These are phyloP conservation scores for Pleurotus giganteus DNA, from an alignment of 768 basidiomycete genomes.

Conservation along the genomic window DNA sequence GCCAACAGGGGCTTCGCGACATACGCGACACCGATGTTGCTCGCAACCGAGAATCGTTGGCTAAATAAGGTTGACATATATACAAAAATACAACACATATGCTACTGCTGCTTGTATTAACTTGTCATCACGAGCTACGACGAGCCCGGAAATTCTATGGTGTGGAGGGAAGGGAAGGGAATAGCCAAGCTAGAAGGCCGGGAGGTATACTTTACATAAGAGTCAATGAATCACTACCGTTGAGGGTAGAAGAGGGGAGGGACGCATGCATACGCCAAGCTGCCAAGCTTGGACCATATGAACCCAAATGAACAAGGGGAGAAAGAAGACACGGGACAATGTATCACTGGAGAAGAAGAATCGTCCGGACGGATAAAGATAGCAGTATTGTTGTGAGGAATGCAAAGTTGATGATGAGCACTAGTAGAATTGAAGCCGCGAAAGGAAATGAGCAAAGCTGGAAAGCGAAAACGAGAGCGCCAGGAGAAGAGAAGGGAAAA, in stretches of 20 bases:
- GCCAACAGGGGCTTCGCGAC: no score
- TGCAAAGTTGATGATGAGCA: not conserved
- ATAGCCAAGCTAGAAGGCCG: no score
- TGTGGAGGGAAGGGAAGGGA: not conserved
- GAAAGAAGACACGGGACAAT: no score
- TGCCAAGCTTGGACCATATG: no score
- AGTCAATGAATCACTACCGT: no score
- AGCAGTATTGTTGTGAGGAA: not conserved
- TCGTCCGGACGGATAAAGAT: slow-evolving; percentile 7
- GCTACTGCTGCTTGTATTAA: not conserved
- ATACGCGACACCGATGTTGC: no score
- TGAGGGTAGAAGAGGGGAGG: no score
- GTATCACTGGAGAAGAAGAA: not conserved
- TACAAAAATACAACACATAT: slow-evolving; percentile 1
- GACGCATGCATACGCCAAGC: no score
- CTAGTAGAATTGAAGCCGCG: not conserved
- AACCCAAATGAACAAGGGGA: not conserved
- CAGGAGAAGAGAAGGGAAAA: not conserved
- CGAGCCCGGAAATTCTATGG: not conserved
- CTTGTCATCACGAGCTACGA: not conserved
- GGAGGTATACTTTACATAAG: no score
- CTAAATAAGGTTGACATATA: not conserved
- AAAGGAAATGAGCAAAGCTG: not conserved
- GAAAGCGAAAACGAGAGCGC: not conserved
- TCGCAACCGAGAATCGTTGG: no score